These are phyloP conservation scores for Linnemannia schmuckeri DNA, from an alignment of 192 early-diverging fungal species.

Conservation along the genomic window DNA sequence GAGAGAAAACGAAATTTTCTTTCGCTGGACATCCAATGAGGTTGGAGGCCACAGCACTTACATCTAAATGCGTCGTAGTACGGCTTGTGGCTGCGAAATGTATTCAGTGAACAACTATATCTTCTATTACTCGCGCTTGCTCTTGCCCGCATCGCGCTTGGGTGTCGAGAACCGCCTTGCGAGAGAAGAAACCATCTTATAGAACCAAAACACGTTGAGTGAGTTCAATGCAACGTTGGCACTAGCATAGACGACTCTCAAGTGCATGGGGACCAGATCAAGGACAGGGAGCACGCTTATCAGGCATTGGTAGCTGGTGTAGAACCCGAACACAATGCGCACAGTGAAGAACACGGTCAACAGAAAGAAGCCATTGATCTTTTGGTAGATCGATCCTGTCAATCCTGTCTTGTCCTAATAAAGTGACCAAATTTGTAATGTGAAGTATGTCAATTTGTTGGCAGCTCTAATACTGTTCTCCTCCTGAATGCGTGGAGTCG, in stretches of 20 bases:
- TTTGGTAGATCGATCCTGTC: slow-evolving; percentile 82
- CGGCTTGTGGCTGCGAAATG: background rate
- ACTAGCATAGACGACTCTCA: slow-evolving; percentile 64
- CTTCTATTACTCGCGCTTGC: background rate
- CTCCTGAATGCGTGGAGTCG: background rate
- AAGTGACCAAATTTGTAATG: background rate
- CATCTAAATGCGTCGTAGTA: background rate
- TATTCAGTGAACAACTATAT: background rate
- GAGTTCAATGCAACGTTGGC: slow-evolving; percentile 72
- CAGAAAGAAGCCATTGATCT: slow-evolving; percentile 87
- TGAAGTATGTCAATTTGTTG: background rate
- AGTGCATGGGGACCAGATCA: slow-evolving; percentile 50
- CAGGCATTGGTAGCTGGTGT: slow-evolving; percentile 77
- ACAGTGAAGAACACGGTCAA: slow-evolving; percentile 80
- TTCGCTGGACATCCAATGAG: background rate
- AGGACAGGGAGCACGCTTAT: slow-evolving; percentile 39
- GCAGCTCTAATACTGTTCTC: background rate
- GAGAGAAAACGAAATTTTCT: background rate
- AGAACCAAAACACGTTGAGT: slow-evolving; percentile 77
- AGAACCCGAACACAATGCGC: slow-evolving; percentile 83
- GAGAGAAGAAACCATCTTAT: slow-evolving; percentile 65
- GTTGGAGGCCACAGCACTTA: background rate
- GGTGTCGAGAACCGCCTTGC: slow-evolving; percentile 53
- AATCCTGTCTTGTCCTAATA: slow-evolving; percentile 86
- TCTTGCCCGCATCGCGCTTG: slow-evolving; percentile 1